Percentiles rank a stretch among this genome's conserved stretches.
Evolutionary conservation across 2,329 filamentous ascomycete genomes (phyloP).

Genomic region (Aureobasidium sp.): DNA sequence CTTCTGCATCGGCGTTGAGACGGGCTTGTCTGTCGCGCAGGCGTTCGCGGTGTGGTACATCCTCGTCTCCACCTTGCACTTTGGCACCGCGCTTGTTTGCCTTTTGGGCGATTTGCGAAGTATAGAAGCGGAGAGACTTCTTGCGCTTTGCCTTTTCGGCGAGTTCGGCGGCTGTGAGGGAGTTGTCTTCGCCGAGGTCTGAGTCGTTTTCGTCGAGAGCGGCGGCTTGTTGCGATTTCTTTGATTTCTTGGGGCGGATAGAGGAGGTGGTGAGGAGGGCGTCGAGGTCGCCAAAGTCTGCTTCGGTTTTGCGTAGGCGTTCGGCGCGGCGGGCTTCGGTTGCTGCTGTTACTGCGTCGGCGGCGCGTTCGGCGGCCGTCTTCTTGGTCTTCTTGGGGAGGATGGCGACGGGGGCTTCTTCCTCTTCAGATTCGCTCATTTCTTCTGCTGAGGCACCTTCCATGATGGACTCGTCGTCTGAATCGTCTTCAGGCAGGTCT

Average conservation of each 20-base stretch:
- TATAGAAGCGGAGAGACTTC: slow-evolving; percentile 94
- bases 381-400: slow-evolving; percentile 28
- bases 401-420: slow-evolving; percentile 23
- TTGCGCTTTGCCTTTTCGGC: slow-evolving; percentile 83
- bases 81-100: slow-evolving; percentile 71
- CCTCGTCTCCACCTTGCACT: slow-evolving; percentile 68
- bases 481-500: slow-evolving; percentile 37
- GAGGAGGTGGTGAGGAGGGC: slow-evolving; percentile 39
- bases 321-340: slow-evolving; percentile 45
- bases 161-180: slow-evolving; percentile 66
- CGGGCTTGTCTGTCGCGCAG: slow-evolving; percentile 77
- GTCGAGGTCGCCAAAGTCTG: slow-evolving; percentile 65
- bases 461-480: slow-evolving; percentile 8
- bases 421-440: slow-evolving; percentile 21
- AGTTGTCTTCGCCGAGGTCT: slow-evolving; percentile 87
- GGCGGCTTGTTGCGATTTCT: slow-evolving; percentile 19
- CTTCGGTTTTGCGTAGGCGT: slow-evolving; percentile 50
- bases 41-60: slow-evolving; percentile 83
- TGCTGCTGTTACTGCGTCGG: slow-evolving; percentile 45
- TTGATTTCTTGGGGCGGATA: slow-evolving; percentile 22
- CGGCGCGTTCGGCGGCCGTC: slow-evolving; percentile 41
- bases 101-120: slow-evolving; percentile 93
- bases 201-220: slow-evolving; percentile 52
- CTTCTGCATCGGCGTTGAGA: slow-evolving; percentile 80
- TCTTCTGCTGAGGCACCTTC: slow-evolving; percentile 8